Evolutionary conservation across 257 asterid species (phyloP), one percentile per base, ranked within the genome.

Genomic region (Scutellaria barbata): DNA sequence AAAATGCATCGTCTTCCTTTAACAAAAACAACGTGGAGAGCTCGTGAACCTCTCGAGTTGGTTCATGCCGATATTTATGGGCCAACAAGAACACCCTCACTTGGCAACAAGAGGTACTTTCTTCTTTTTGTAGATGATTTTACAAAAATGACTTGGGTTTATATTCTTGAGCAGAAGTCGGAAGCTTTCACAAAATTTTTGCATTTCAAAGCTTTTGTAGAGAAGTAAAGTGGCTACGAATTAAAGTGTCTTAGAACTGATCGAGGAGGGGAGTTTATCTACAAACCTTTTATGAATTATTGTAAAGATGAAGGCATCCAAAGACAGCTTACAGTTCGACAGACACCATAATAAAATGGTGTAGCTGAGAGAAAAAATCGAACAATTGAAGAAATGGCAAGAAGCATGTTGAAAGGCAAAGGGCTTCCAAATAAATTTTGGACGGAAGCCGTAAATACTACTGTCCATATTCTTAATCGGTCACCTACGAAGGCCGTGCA

Each of bases 41-140:
- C 52, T 1, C 5, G 37, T 13, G 63, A 6, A 45, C 76, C 68
- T 9, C 61, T 71, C 1, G 52, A 71, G 4, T 17, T 71, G 8
- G 68, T 71, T 40, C 76, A 72, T 60, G 42, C 64, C 1, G 76
- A 72, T 37, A 72, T 62, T 11, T 72, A 71, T 50, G 70, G 76
- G 0, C 71, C 71, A 11, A 48, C 70, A 6, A 39, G 22, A 51
- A 67, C 62, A 4, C 61, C 62, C 9, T 51, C 60, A 3, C 7
- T 67, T 1, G 50, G 39, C 5, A 50, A 67, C 10, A 67, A 67
- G 1, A 51, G 18, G 20, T 68, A 68, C 1, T 52, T 68, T 53
- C 50, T 42, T 10, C 54, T 43, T 5, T 51, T 68, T 68, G 40
- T 68, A 7, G 46, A 53, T 33, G 58, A 66, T 66, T 66, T 20